Evolutionary conservation across 148 eudicot genomes (phyloP).

Genomic region (Amaranthus cruentus): DNA sequence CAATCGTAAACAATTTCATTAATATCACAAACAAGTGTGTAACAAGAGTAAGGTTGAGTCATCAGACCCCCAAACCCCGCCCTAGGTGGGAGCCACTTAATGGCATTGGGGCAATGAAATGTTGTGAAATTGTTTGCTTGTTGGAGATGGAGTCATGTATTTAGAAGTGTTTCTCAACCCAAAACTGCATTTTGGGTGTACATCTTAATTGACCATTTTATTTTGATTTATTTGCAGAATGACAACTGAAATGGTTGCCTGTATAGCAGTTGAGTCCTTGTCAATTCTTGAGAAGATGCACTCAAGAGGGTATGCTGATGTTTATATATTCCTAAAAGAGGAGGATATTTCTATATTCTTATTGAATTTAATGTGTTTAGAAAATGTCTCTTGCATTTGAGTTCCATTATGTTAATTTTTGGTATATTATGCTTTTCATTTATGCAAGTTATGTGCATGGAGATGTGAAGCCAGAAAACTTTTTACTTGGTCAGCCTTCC

Average conservation of each 20-base stretch:
- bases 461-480: constrained; percentile 90
- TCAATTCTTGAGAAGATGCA: constrained; percentile 90
- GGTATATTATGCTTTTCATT: constrained; percentile 12
- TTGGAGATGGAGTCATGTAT: background rate
- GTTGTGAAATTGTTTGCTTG: background rate
- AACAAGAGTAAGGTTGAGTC: no score
- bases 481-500: constrained; percentile 79
- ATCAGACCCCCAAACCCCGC: no score
- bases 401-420: constrained; percentile 1
- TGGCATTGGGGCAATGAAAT: no score
- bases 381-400: background rate
- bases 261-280: constrained; percentile 81
- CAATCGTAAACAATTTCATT: no score
- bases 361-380: background rate
- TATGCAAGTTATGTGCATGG: constrained; percentile 77
- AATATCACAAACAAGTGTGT: no score
- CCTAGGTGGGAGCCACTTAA: no score
- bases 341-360: background rate
- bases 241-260: constrained; percentile 84
- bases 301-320: constrained; percentile 53
- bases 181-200: background rate
- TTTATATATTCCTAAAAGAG: background rate
- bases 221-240: constrained; percentile 48
- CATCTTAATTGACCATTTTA: background rate
- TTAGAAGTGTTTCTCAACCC: background rate